Evolutionary conservation across 2,329 filamentous ascomycete species (phyloP), one percentile per base, ranked within the genome.

Genomic region (Fusarium sp.): DNA sequence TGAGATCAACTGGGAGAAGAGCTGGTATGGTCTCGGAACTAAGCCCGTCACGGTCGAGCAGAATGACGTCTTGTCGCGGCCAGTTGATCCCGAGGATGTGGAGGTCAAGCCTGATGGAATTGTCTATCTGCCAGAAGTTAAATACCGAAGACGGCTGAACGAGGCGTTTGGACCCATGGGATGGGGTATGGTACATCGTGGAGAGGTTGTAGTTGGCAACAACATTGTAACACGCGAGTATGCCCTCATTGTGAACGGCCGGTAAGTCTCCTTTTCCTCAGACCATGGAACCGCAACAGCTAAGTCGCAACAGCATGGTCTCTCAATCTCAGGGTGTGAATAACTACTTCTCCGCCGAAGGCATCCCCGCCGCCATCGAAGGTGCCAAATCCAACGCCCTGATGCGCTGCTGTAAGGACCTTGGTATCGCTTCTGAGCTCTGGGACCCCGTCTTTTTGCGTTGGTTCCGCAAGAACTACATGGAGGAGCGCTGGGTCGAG

Each of bases 21-120:
- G 93, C 15, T 97, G 91, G 83, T 90, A 95, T 79, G 93, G 93
- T 14, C 87, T 97, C 18, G 91, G 90, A 36, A 85, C 86, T 1
- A 83, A 84, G 34, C 87, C 93, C 0, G 97, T 97, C 79, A 84
- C 89, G 5, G 82, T 88, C 45, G 91, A 94, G 79, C 87, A 91
- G 54, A 86, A 88, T 11, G 85, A 89, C 17, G 86, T 93, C 20
- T 85, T 98, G 46, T 87, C 92, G 66, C 84, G 87, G 58, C 89
- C 90, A 3, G 78, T 97, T 14, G 82, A 89, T 55, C 82, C 87
- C 1, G 86, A 90, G 48, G 95, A 98, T 80, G 90, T 99, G 57
- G 96, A 99, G 84, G 92, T 99, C 78, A 99, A 99, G 84, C 95
- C 96, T 33, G 96, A 99, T 82, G 96, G 96, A 34, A 95, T 99